Evolutionary conservation across 176 grass and related monocot genomes (phyloP).

Genomic region (Neostapfia colusana): DNA sequence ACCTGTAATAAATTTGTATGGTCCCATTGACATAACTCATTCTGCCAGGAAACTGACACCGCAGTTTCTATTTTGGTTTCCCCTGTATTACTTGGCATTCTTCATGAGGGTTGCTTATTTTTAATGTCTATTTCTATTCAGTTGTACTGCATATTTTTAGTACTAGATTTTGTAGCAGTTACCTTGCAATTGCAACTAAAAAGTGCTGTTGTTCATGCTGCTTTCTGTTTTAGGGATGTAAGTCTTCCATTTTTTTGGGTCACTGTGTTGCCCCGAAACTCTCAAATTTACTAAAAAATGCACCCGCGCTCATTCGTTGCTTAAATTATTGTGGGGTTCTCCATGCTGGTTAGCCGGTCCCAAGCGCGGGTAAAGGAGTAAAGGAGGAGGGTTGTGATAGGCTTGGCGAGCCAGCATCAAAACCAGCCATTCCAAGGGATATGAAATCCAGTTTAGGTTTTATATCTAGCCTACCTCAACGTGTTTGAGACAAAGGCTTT

Average conservation of each 20-base stretch:
- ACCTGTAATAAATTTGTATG: not conserved
- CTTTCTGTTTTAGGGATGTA: not conserved
- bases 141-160: not conserved
- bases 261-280: not conserved
- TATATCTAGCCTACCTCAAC: no score
- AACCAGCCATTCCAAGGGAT: no score
- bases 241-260: not conserved
- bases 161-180: not conserved
- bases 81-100: not conserved
- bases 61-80: not conserved
- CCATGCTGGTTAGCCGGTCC: not conserved
- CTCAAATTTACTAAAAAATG: not conserved
- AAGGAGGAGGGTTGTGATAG: no score
- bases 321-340: constrained; percentile 31
- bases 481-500: no score
- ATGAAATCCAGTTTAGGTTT: no score
- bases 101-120: not conserved
- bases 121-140: not conserved
- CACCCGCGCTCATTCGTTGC: not conserved
- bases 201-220: not conserved
- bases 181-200: not conserved
- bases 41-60: not conserved
- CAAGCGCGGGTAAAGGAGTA: no score
- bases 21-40: not conserved
- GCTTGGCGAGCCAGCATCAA: no score